These are phyloP conservation scores for Macroventuria anomochaeta DNA, from an alignment of 2,329 filamentous ascomycete genomes.

Conservation along the genomic window DNA sequence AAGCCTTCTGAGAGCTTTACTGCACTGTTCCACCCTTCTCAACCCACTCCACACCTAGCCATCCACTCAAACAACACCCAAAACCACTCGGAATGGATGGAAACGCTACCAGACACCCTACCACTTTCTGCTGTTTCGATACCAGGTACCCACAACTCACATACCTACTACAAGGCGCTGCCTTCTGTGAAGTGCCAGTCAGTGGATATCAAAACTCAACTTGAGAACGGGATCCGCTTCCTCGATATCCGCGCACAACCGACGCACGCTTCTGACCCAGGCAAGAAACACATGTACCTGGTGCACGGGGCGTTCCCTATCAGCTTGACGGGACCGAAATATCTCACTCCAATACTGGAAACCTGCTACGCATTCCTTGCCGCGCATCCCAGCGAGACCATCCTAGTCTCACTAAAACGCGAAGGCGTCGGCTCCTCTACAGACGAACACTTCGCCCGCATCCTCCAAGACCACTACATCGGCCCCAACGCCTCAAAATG, in stretches of 20 bases:
- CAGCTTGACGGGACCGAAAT: slow-evolving; percentile 79
- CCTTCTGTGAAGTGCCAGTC: slow-evolving; percentile 94
- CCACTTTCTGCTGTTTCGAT: slow-evolving; percentile 84
- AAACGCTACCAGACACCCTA: slow-evolving; percentile 71
- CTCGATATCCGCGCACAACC: slow-evolving; percentile 87
- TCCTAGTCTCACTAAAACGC: slow-evolving; percentile 88
- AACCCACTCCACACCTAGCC: slow-evolving; percentile 48
- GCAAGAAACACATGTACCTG: slow-evolving; percentile 73
- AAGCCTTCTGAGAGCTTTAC: slow-evolving; percentile 51
- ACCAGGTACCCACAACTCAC: slow-evolving; percentile 94
- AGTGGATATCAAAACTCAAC: slow-evolving; percentile 75
- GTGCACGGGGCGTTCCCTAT: slow-evolving; percentile 93
- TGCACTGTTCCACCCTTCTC: slow-evolving; percentile 54
- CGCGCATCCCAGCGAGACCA: slow-evolving; percentile 76
- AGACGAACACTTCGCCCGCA: slow-evolving; percentile 77
- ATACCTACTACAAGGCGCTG: slow-evolving; percentile 81
- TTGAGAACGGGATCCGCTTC: slow-evolving; percentile 90
- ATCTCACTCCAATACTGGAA: slow-evolving; percentile 75
- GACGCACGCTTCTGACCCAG: slow-evolving; percentile 61
- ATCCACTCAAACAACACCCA: slow-evolving; percentile 34
- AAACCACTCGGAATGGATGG: slow-evolving; percentile 84
- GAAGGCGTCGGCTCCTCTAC: slow-evolving; percentile 83
- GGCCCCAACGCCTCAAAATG: slow-evolving; percentile 67
- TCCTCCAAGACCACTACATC: slow-evolving; percentile 74
- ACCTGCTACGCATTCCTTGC: slow-evolving; percentile 78